These are phyloP conservation scores for Phytophthora ramorum DNA, from an alignment of 352 stramenopile species.

Conservation along the genomic window DNA sequence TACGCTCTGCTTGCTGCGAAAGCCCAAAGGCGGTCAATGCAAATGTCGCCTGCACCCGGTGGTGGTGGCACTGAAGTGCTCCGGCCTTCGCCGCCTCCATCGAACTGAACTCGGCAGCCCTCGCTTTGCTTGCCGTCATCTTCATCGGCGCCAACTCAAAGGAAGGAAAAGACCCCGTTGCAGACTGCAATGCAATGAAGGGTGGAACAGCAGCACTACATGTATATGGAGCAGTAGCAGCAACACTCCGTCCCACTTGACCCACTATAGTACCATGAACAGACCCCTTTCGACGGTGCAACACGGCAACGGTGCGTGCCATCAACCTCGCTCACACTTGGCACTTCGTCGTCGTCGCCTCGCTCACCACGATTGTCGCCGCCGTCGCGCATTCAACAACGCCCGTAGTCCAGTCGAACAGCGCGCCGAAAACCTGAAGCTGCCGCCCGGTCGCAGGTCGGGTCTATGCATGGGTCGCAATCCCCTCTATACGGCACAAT, in stretches of 20 bases:
- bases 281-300: slow-evolving; percentile 1
- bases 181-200: neutral
- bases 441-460: neutral
- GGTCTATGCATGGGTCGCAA: slow-evolving; percentile 9
- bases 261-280: neutral
- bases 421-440: neutral
- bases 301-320: neutral
- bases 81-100: neutral
- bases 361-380: slow-evolving; percentile 1
- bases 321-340: neutral
- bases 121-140: slow-evolving; percentile 10
- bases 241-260: neutral
- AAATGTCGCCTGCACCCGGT: neutral
- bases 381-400: no score
- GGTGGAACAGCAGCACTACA: no score
- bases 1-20: no score
- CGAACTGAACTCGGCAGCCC: slow-evolving; percentile 7
- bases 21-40: no score
- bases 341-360: neutral
- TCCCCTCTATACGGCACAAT: slow-evolving; percentile 19
- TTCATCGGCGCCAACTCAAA: neutral
- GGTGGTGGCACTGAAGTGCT: slow-evolving; percentile 9
- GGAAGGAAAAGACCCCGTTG: neutral
- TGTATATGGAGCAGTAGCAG: no score
- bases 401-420: no score